These are phyloP conservation scores for Fragosphaeria purpurea DNA, from an alignment of 2,329 filamentous ascomycete genomes.

Conservation along the genomic window DNA sequence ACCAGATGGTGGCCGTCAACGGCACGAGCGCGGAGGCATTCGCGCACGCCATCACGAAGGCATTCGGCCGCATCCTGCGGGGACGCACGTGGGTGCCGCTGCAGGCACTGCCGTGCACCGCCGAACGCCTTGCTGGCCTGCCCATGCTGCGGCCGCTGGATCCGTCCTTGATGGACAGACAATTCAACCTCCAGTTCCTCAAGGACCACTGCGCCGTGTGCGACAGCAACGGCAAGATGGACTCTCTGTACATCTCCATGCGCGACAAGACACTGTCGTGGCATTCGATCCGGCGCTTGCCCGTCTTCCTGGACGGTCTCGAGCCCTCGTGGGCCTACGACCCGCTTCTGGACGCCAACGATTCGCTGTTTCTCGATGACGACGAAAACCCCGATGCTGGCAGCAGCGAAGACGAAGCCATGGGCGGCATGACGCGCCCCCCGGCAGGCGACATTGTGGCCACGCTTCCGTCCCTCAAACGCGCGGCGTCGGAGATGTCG, in stretches of 20 bases:
- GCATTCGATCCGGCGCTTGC: conserved; percentile 38
- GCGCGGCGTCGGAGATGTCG: conserved; percentile 42
- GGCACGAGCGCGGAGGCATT: conserved; percentile 41
- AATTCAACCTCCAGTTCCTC: conserved; percentile 43
- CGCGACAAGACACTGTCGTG: conserved; percentile 43
- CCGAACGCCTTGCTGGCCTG: conserved; percentile 41
- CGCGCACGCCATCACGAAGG: conserved; percentile 33
- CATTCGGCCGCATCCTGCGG: conserved; percentile 40
- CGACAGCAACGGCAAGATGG: conserved; percentile 43
- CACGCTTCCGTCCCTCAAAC: conserved; percentile 34
- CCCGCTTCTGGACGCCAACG: conserved; percentile 33
- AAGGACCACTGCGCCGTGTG: conserved; percentile 45
- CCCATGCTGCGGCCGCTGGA: conserved; percentile 50
- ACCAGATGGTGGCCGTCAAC: conserved; percentile 45
- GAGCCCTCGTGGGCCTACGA: conserved; percentile 47
- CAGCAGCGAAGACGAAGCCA: conserved; percentile 12
- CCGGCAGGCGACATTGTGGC: conserved; percentile 38
- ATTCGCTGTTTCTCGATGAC: conserved; percentile 2
- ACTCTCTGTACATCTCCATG: conserved; percentile 52
- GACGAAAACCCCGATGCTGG: conserved; percentile 3
- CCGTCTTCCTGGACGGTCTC: conserved; percentile 40
- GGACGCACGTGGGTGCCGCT: conserved; percentile 46
- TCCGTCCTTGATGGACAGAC: conserved; percentile 26
- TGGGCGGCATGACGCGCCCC: conserved; percentile 18
- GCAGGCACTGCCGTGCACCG: conserved; percentile 49